Percentiles rank a stretch among this genome's conserved stretches.
phyloP scores from a whole-genome alignment of 805 yeast genomes.

The Torulaspora franciscae region DNA sequence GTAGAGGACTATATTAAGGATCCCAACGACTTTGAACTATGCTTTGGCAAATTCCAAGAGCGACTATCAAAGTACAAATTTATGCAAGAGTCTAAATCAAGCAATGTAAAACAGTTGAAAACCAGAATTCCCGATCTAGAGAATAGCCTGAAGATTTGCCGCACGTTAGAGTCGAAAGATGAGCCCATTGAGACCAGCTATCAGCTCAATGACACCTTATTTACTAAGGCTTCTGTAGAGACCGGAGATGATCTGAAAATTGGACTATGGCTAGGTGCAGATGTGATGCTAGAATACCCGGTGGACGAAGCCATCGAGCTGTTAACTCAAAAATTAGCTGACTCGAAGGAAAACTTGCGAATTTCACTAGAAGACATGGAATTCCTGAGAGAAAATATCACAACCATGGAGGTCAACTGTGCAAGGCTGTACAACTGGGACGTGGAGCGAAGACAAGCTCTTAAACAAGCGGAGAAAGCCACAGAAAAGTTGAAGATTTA shows the following conservation, averaged over 20 bases:
- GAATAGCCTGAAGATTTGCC: constrained; percentile 73
- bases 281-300: constrained; percentile 93
- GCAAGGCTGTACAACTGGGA: constrained; percentile 91
- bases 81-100: constrained; percentile 53
- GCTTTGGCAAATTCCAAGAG: constrained; percentile 75
- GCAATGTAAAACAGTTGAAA: constrained; percentile 27
- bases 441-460: constrained; percentile 59
- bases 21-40: constrained; percentile 62
- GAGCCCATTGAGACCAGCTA: constrained; percentile 67
- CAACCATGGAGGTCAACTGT: constrained; percentile 96
- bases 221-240: constrained; percentile 71
- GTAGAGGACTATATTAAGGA: constrained; percentile 70
- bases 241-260: constrained; percentile 53
- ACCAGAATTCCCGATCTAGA: constrained; percentile 87
- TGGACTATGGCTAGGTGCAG: constrained; percentile 95
- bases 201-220: constrained; percentile 89
- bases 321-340: constrained; percentile 53
- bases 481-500: constrained; percentile 36
- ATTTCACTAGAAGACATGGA: constrained; percentile 82
- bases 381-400: constrained; percentile 83
- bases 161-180: constrained; percentile 48
- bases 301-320: constrained; percentile 78
- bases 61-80: constrained; percentile 83
- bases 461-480: constrained; percentile 42
- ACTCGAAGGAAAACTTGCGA: constrained; percentile 54